Evolutionary conservation across 176 grass and related monocot species (phyloP), one percentile per base, ranked within the genome.

Genomic region (Oryza nivara): DNA sequence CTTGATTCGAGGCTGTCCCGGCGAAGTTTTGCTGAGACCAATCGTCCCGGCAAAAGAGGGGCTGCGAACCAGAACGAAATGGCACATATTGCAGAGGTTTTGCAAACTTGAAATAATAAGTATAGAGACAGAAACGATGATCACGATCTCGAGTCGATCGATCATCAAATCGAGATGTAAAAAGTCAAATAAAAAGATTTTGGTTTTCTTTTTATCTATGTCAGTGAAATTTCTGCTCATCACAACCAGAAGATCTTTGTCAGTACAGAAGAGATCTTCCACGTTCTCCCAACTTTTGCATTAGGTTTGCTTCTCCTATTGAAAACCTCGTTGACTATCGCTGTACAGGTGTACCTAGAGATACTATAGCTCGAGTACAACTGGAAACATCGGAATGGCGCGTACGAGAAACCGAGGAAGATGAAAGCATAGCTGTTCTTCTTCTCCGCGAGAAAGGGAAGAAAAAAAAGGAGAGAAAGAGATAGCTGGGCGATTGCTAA

Each of bases 321-420:
- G 17, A 51, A 52, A 65, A 40, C 16, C 17, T 75, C 46, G 78
- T 68, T 81, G 70, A 75, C 70, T 47, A 81, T 9, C 73, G 61
- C 45, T 63, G 41, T 69, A 87, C 85, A 68, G 35, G 77, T 81
- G 85, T 85, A 61, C 54, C 10, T 35, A 11, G 44, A 52, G 19
- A 83, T 70, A 46, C 20, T 20, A 11, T 70, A 43, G 60, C 43
- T 54, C n/a, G 35, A 45, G 71, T 25, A 81, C 71, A 87, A 60
- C 78, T 69, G 85, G 70, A 87, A 81, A 67, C 61, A 81, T 69
- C 48, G 17, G 70, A 86, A 74, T 52, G 70, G 67, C n/a, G 35
- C 77, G 45, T 58, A 70, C 25, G 77, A 41, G 40, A 6, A 17
- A 14, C 54, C 54, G 19, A 56, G 52, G 84, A 74, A 25, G 84